Evolutionary conservation across 1,139 yeast genomes (phyloP).

Genomic region (Suhomyces ambrosiae): DNA sequence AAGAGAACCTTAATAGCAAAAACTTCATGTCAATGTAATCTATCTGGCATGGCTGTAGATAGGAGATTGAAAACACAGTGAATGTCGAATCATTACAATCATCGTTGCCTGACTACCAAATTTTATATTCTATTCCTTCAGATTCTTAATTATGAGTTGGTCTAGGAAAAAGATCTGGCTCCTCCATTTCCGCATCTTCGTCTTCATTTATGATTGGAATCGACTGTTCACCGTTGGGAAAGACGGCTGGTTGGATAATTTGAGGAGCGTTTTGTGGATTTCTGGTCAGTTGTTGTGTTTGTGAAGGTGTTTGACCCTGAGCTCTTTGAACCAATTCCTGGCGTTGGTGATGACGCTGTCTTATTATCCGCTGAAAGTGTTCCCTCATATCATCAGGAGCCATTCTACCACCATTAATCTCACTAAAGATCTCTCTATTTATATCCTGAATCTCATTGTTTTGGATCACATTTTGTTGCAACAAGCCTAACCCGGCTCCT

Average conservation of each 20-base stretch:
- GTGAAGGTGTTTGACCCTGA: slow-evolving; percentile 7
- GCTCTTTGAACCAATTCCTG: slow-evolving; percentile 15
- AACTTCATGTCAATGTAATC: background rate
- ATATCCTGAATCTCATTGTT: slow-evolving; percentile 33
- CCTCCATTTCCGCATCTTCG: slow-evolving; percentile 42
- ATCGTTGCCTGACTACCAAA: background rate
- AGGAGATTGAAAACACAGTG: too few species aligned
- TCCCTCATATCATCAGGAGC: slow-evolving; percentile 44
- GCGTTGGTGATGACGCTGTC: slow-evolving; percentile 24
- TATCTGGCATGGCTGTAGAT: background rate
- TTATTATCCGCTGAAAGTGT: slow-evolving; percentile 37
- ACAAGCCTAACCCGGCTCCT: slow-evolving; percentile 36
- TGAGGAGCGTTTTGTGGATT: slow-evolving; percentile 42
- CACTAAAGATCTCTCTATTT: slow-evolving; percentile 39
- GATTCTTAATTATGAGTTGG: background rate
- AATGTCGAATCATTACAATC: too few species aligned
- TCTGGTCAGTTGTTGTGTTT: slow-evolving; percentile 13
- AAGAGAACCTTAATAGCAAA: background rate
- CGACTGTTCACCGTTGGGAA: slow-evolving; percentile 33
- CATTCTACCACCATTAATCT: slow-evolving; percentile 37
- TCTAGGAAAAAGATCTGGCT: slow-evolving; percentile 30
- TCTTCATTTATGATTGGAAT: slow-evolving; percentile 33
- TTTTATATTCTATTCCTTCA: background rate
- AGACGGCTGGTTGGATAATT: slow-evolving; percentile 46
- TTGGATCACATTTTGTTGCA: slow-evolving; percentile 19